Base-by-base conservation (phyloP, 768 basidiomycete genomes). In the Coprinopsis strossmayeri region DNA sequence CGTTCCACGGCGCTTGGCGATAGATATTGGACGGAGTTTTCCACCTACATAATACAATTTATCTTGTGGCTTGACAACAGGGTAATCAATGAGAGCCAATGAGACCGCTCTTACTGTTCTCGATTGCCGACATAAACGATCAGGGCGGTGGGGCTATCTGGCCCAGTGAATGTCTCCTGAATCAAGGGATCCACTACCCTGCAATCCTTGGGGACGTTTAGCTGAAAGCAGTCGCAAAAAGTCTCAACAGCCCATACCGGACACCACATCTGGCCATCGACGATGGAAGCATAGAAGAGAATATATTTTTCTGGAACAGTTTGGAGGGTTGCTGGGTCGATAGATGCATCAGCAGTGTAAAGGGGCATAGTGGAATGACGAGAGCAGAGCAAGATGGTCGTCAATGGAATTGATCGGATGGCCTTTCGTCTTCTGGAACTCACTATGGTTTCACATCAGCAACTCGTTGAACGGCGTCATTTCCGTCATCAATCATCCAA, bases 111-210 rank as follows among this genome's bases (percentile, higher is more conserved):
- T 62, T 58, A 90, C 87, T 79, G 74, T 45, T 71, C 50, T 55
- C 64, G 73, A 60, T 81, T 74, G 10, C 87, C 87, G 45, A 87
- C 84, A 54, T 84, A 85, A 26, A 87, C 72, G 38, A 90, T 69
- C 46, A 79, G 58, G 5, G 74, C 87, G 11, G 70, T 67, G 35
- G 80, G 82, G 53, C 71, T 56, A 59, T 69, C 57, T 48, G 62
- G 46, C 12, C 64, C 53, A 10, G 61, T 59, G 50, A 89, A 88
- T 0, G 70, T 73, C 7, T 73, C 58, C 49, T 70, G 62, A 24
- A 89, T 69, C 34, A 78, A 51, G 1, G 64, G 59, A 48, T 90
- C 82, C 24, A 89, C 81, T 28, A 60, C 74, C 25, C 68, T 65
- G 60, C 87, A 89, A 58, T 90, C 87, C 87, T 72, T 35, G 38